These are phyloP conservation scores for Exophiala alcalophila DNA, from an alignment of 2,329 filamentous ascomycete genomes.

Conservation along the genomic window DNA sequence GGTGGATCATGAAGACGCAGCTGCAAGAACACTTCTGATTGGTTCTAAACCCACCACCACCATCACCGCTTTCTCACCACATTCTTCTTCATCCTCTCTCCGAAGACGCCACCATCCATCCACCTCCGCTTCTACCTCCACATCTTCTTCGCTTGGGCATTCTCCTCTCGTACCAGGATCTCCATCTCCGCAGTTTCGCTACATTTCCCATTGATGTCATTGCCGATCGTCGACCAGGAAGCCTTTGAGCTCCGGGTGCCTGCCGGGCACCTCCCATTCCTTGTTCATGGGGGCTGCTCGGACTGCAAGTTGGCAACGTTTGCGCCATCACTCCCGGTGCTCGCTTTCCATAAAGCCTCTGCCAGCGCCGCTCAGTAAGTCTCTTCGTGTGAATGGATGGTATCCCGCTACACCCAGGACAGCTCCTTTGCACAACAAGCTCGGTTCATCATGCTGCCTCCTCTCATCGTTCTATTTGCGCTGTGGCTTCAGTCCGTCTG, in stretches of 20 bases:
- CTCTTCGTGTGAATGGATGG: conserved; percentile 1
- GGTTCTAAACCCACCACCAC: neutral
- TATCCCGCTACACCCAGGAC: too few species aligned
- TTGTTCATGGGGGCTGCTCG: neutral
- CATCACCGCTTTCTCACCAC: too few species aligned
- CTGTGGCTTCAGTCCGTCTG: conserved; percentile 26
- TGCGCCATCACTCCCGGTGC: too few species aligned
- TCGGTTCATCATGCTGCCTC: conserved; percentile 28
- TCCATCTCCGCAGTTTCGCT: conserved; percentile 12
- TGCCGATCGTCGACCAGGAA: neutral
- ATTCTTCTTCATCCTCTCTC: too few species aligned
- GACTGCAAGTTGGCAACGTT: conserved; percentile 2
- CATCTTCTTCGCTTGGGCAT: conserved; percentile 16
- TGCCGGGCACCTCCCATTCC: neutral
- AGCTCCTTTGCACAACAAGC: neutral
- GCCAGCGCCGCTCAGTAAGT: neutral
- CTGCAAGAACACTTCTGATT: too few species aligned
- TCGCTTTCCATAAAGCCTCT: conserved; percentile 5
- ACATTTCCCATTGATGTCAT: conserved; percentile 19
- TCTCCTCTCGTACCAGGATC: conserved; percentile 10
- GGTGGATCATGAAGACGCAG: too few species aligned
- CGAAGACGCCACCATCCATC: too few species aligned
- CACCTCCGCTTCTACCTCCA: conserved; percentile 3
- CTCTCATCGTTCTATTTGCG: conserved; percentile 17
- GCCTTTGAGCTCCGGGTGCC: neutral